Conservation (phyloP, 2,329 filamentous ascomycete genomes). For the Dothidotthia symphoricarpi region DNA sequence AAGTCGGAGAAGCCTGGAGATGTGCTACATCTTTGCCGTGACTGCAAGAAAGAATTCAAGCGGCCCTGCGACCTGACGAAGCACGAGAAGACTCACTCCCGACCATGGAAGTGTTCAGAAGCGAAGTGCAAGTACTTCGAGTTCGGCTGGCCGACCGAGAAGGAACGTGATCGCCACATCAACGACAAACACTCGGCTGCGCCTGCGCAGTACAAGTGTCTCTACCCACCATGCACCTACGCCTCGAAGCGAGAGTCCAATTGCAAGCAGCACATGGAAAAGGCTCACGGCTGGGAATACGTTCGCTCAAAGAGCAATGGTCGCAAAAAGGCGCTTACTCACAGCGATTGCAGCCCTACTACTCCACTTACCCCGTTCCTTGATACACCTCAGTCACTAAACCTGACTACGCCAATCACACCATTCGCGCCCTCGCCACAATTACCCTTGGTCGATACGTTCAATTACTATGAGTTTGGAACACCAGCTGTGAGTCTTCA, state of each 20-base stretch:
- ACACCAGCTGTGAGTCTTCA: constrained; percentile 33
- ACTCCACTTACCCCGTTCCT: constrained; percentile 40
- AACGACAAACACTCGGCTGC: constrained; percentile 90
- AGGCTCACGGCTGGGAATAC: constrained; percentile 88
- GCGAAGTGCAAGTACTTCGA: constrained; percentile 84
- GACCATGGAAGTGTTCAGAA: constrained; percentile 89
- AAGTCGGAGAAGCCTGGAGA: constrained; percentile 87
- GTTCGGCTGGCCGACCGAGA: constrained; percentile 93
- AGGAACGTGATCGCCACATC: constrained; percentile 92
- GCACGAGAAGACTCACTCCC: constrained; percentile 96
- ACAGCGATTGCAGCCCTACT: constrained; percentile 26
- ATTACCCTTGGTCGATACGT: constrained; percentile 36
- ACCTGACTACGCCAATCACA: constrained; percentile 38
- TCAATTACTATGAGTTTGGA: constrained; percentile 33
- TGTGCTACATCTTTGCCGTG: constrained; percentile 74
- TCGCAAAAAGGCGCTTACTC: constrained; percentile 34
- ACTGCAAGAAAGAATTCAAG: constrained; percentile 88
- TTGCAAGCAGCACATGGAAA: constrained; percentile 99
- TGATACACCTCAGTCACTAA: constrained; percentile 37
- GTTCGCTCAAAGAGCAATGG: constrained; percentile 90
- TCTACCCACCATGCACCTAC: constrained; percentile 82
- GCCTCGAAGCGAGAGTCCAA: constrained; percentile 95
- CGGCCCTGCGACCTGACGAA: constrained; percentile 96
- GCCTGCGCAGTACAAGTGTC: constrained; percentile 79
- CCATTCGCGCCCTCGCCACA: constrained; percentile 46